phyloP scores from a whole-genome alignment of 495 filamentous ascomycete species.

The Lindgomyces ingoldianus region DNA sequence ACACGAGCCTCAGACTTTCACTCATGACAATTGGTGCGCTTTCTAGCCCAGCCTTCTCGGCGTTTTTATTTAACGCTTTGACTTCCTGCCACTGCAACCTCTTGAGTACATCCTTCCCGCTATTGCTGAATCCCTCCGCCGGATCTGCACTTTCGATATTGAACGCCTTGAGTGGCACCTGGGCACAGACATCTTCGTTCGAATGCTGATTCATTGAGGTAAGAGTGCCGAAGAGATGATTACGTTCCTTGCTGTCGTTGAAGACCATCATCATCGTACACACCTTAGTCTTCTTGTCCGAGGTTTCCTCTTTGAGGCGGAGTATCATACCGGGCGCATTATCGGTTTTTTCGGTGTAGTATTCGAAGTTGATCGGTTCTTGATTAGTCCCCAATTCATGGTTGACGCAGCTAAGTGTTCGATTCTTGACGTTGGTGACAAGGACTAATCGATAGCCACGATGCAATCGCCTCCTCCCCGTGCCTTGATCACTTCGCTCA shows the following conservation, averaged over 20 bases:
- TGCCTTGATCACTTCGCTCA: conserved; percentile 62
- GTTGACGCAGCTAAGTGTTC: conserved; percentile 70
- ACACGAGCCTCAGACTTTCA: conserved; percentile 63
- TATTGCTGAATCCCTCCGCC: conserved; percentile 49
- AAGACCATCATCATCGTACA: conserved; percentile 75
- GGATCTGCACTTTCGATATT: conserved; percentile 61
- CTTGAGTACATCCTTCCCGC: conserved; percentile 37
- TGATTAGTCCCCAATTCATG: conserved; percentile 60
- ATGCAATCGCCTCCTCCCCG: conserved; percentile 67
- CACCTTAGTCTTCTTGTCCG: conserved; percentile 48
- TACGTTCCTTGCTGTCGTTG: conserved; percentile 65
- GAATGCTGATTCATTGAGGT: conserved; percentile 63
- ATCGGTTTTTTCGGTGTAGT: conserved; percentile 66
- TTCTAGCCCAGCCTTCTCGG: conserved; percentile 48
- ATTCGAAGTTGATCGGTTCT: conserved; percentile 68
- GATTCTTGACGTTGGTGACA: conserved; percentile 71
- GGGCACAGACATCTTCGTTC: conserved; percentile 62
- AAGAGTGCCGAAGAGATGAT: conserved; percentile 65
- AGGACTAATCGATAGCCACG: conserved; percentile 74
- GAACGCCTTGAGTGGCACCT: conserved; percentile 62
- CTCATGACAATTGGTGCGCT: conserved; percentile 61
- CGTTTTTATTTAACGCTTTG: conserved; percentile 47
- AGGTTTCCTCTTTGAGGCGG: conserved; percentile 61
- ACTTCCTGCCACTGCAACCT: conserved; percentile 51
- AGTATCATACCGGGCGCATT: conserved; percentile 59